Base-by-base conservation (phyloP, 805 yeast species). In the Metschnikowia arizonensis region DNA sequence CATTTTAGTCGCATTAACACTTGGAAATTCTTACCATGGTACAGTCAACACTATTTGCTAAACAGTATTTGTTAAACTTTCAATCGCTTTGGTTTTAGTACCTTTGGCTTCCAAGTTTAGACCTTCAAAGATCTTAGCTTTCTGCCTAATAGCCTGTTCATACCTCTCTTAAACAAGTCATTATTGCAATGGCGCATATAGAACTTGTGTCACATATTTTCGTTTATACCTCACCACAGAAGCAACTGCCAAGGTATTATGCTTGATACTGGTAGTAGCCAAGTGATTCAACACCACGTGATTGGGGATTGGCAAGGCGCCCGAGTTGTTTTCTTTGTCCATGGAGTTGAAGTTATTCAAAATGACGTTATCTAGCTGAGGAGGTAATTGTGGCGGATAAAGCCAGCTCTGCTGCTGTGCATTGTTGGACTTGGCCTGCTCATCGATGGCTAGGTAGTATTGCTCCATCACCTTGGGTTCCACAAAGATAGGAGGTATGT, bases 341-440 rank as follows among this genome's bases (percentile, higher is more conserved):
- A 56, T 59, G 19, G 70, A 76, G 53, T 68, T 69, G 58, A 66
- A 84, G 54, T 82, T 81, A 68, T 91, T 91, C 59, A 91, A 75
- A 45, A 93, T 89, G 45, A 93, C 98, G 58, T 85, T 85, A 62
- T 93, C 99, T 49, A 93, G 73, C 64, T 91, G 99, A 8, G 99
- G 99, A 7, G 99, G 99, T 40, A 93, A 73, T 60, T 86, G 95
- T 18, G 99, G 99, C 17, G 99, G 98, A 25, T 95, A 88, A 43
- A 90, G 78, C 76, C 74, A 69, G n/a, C 74, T 76, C 72, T 82
- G 71, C 68, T 79, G 69, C 69, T 78, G 66, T 64, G 82, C 64
- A 71, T 64, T 66, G 34, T 76, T 60, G 59, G 71, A 72, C 60
- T 82, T 83, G 35, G 83, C 79, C 55, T 78, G 83, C 55, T 79